These are phyloP conservation scores for Ustilago curta DNA, from an alignment of 1,284 basidiomycete species.

Conservation along the genomic window DNA sequence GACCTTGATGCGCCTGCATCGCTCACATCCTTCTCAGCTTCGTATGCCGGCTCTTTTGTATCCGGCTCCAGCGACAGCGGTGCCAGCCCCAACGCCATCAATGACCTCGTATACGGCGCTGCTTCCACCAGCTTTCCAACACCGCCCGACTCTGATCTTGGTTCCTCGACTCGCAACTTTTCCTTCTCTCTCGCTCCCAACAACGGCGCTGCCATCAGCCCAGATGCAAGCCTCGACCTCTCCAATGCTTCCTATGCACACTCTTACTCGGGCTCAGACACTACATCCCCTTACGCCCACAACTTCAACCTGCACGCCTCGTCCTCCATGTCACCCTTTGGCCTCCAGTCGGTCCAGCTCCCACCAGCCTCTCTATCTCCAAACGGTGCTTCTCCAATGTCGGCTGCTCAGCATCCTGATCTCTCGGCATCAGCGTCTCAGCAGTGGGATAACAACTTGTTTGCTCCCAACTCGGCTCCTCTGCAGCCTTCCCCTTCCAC, in stretches of 20 bases:
- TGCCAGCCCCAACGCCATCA: slow-evolving; percentile 51
- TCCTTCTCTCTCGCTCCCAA: slow-evolving; percentile 39
- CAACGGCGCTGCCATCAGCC: slow-evolving; percentile 22
- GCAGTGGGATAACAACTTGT: slow-evolving; percentile 39
- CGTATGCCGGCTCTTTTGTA: slow-evolving; percentile 44
- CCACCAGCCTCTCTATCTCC: slow-evolving; percentile 15
- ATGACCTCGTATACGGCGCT: slow-evolving; percentile 56
- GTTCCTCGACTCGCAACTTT: slow-evolving; percentile 24
- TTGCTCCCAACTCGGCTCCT: slow-evolving; percentile 17
- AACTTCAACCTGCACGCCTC: slow-evolving; percentile 27
- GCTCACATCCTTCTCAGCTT: slow-evolving; percentile 41
- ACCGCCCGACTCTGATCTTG: slow-evolving; percentile 44
- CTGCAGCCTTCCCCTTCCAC: slow-evolving; percentile 10
- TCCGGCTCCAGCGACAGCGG: slow-evolving; percentile 50
- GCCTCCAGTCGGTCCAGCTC: slow-evolving; percentile 24
- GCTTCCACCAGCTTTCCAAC: slow-evolving; percentile 42
- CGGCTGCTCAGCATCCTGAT: slow-evolving; percentile 7
- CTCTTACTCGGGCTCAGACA: slow-evolving; percentile 32
- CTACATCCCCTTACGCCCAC: slow-evolving; percentile 33
- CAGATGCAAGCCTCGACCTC: slow-evolving; percentile 25
- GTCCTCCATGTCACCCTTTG: slow-evolving; percentile 34
- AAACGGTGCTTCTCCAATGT: slow-evolving; percentile 4
- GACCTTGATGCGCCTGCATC: slow-evolving; percentile 42
- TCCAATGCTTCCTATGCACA: slow-evolving; percentile 23
- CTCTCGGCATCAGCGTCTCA: slow-evolving; percentile 8